Evolutionary conservation across 78 protist genomes (phyloP).

Genomic region (Emiliania huxleyi): DNA sequence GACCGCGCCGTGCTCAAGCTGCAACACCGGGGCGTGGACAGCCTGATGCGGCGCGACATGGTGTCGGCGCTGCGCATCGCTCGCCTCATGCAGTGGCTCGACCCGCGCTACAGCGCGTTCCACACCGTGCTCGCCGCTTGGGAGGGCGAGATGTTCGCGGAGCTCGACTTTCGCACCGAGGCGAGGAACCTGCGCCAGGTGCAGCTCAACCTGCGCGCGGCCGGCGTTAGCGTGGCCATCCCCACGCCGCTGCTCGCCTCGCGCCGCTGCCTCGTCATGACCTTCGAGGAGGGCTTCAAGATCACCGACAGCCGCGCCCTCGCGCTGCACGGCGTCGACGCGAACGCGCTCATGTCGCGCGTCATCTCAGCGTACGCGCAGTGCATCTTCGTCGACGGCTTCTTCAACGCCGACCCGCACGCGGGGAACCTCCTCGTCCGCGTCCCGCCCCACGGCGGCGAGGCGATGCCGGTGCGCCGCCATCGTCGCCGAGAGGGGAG

Average conservation of each 20-base stretch:
- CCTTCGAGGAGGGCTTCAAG: constrained; percentile 1
- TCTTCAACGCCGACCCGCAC: not conserved
- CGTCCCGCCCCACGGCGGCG: not conserved
- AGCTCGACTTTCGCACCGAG: not conserved
- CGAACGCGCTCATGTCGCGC: not conserved
- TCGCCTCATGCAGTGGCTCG: not conserved
- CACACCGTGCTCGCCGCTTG: not conserved
- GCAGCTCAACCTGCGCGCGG: not conserved
- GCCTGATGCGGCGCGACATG: not conserved
- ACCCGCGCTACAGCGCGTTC: not conserved
- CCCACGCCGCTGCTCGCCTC: not conserved
- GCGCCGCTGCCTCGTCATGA: not conserved
- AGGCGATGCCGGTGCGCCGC: no score
- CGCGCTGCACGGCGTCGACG: not conserved
- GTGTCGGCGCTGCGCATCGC: not conserved
- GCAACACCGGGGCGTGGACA: not conserved
- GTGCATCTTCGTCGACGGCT: not conserved
- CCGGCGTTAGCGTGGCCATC: not conserved
- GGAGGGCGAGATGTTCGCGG: not conserved
- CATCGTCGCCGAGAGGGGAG: no score
- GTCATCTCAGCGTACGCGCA: not conserved
- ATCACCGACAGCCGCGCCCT: not conserved
- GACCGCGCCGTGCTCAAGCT: not conserved
- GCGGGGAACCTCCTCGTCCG: not conserved
- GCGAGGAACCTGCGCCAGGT: not conserved